Percentiles rank a stretch among this genome's conserved stretches.
Conservation (phyloP, 108 stramenopile genomes). For the Discostella stelligeroides region DNA sequence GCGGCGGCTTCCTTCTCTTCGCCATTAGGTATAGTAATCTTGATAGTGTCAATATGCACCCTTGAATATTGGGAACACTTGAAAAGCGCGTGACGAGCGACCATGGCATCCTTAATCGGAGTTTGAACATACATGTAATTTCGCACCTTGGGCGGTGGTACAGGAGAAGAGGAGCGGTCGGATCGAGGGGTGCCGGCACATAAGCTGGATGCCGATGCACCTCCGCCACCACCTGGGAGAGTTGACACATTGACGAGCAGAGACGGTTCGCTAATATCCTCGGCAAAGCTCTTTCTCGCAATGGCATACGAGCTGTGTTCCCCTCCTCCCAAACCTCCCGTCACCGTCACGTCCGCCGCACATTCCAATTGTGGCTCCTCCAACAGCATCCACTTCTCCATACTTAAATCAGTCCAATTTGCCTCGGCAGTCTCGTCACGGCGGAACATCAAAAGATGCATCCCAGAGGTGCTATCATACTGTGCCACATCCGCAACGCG, state of each 20-base stretch:
- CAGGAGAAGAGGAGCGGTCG: constrained; percentile 35
- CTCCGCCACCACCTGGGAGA: not conserved
- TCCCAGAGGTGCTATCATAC: constrained; percentile 63
- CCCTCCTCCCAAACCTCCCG: not conserved
- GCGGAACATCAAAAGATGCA: constrained; percentile 75
- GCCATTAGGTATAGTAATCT: constrained; percentile 30
- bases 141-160: constrained; percentile 34
- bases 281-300: constrained; percentile 53
- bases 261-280: not conserved
- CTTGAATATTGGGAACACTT: constrained; percentile 64
- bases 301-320: constrained; percentile 53
- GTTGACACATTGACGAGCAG: constrained; percentile 6
- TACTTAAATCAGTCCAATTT: constrained; percentile 74
- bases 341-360: not conserved
- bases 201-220: constrained; percentile 13
- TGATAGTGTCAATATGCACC: constrained; percentile 63
- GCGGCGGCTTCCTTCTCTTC: not conserved
- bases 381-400: constrained; percentile 84
- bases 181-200: constrained; percentile 5
- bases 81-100: constrained; percentile 55
- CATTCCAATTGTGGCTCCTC: constrained; percentile 69
- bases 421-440: constrained; percentile 61
- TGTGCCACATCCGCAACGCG: constrained; percentile 77
- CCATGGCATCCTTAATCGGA: constrained; percentile 65
- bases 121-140: constrained; percentile 77